phyloP scores from a whole-genome alignment of 2,329 filamentous ascomycete species.

The Trichoderma sp. region DNA sequence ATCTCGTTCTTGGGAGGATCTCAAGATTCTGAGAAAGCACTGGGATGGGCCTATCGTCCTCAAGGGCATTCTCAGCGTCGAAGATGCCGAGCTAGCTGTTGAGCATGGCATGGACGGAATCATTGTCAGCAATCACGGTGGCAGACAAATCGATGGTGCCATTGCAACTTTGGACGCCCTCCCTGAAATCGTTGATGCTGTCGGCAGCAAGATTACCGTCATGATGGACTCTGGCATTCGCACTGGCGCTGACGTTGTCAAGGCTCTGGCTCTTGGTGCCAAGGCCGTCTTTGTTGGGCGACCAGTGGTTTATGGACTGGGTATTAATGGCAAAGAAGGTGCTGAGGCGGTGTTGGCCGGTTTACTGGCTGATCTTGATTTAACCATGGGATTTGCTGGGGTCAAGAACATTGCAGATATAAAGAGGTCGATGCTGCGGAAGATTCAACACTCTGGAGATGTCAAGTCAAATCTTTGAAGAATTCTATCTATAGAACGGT shows the following conservation, averaged over 20 bases:
- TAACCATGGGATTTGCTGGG: slow-evolving; percentile 57
- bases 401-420: slow-evolving; percentile 46
- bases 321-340: slow-evolving; percentile 43
- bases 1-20: slow-evolving; percentile 60
- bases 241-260: slow-evolving; percentile 43
- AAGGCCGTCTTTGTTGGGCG: slow-evolving; percentile 47
- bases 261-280: slow-evolving; percentile 44
- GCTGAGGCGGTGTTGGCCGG: slow-evolving; percentile 57
- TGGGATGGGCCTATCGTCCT: slow-evolving; percentile 58
- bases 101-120: slow-evolving; percentile 42
- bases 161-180: slow-evolving; percentile 56
- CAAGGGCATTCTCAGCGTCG: slow-evolving; percentile 44
- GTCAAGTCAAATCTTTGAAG: slow-evolving; percentile 34
- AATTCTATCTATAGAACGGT: not conserved
- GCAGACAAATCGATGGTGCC: slow-evolving; percentile 44
- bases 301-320: slow-evolving; percentile 41
- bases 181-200: slow-evolving; percentile 51
- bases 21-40: slow-evolving; percentile 57
- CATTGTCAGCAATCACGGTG: slow-evolving; percentile 46
- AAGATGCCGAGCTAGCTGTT: slow-evolving; percentile 43
- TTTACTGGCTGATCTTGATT: slow-evolving; percentile 46
- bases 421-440: slow-evolving; percentile 37
- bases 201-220: slow-evolving; percentile 58
- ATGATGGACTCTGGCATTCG: slow-evolving; percentile 50
- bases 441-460: slow-evolving; percentile 37